Evolutionary conservation across 805 yeast species (phyloP), one percentile per base, ranked within the genome.

Genomic region (Isabelozyma rhagii): DNA sequence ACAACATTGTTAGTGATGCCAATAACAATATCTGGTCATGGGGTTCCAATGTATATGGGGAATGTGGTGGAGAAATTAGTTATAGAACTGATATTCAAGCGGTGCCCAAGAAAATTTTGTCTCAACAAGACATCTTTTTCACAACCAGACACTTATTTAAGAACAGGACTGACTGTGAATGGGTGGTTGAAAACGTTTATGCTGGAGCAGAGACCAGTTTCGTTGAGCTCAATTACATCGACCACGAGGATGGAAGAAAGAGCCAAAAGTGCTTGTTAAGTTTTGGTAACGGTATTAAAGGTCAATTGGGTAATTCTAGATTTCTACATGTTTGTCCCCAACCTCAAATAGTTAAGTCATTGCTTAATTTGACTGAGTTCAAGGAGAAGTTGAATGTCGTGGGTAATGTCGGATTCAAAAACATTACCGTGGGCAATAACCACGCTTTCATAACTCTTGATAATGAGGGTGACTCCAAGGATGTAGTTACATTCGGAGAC

Each of bases 11-110:
- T 6, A 63, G 80, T n/a, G 93, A 89, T 57, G 58, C 72, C 1
- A 60, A 72, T n/a, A 94, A 93, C 8, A 74, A 75, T 47, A 70
- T 90, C n/a, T 87, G 86, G 81, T 79, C 90, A 1, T 92, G 94
- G 81, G 99, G 99, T 21, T 80, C 81, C 50, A 93, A 93, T 64
- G 74, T 81, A 3, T 82, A 71, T 64, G 98, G 98, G n/a, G 93
- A 94, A 60, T 74, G 93, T 48, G 97, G 93, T 9, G 74, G 81
- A 44, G 82, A 83, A 7, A 84, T 87, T 44, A 73, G 79, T 18
- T 82, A 82, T 61, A 82, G 81, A 51, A 81, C 86, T 14, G 93
- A 87, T 57, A 71, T 79, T 42, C 75, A 85, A 43, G 81, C 96
- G 4, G 80, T 83, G 39, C 99, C 99, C 2, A 79, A 76, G 42